Conservation (phyloP, 2,329 filamentous ascomycete genomes). For the Pezizomycotina sp. region DNA sequence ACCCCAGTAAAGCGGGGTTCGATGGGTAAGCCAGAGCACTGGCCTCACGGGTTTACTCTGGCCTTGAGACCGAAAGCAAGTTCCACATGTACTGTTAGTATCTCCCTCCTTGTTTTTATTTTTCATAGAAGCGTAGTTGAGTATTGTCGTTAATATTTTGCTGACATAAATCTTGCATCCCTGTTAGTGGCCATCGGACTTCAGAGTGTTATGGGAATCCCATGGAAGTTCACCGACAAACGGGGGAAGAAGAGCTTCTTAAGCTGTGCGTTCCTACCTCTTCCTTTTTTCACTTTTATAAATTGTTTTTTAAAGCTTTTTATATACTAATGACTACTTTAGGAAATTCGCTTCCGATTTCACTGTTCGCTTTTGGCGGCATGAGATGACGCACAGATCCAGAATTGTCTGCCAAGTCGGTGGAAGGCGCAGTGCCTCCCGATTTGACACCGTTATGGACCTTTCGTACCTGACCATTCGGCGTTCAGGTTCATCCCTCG, state of each 20-base stretch:
- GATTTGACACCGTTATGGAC: slow-evolving; percentile 24
- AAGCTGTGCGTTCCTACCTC: slow-evolving; percentile 21
- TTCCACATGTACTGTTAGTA: slow-evolving; percentile 13
- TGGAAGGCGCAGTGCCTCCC: slow-evolving; percentile 19
- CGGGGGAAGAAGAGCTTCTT: slow-evolving; percentile 24
- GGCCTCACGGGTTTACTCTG: slow-evolving; percentile 15
- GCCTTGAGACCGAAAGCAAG: slow-evolving; percentile 12
- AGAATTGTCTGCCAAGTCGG: slow-evolving; percentile 25
- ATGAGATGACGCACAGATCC: slow-evolving; percentile 22
- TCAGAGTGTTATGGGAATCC: slow-evolving; percentile 24
- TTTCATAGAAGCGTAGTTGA: too few species aligned
- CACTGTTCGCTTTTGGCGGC: slow-evolving; percentile 24
- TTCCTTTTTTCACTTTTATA: not conserved
- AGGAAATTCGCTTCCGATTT: slow-evolving; percentile 26
- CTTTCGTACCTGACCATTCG: slow-evolving; percentile 23
- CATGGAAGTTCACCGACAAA: slow-evolving; percentile 24
- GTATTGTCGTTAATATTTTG: slow-evolving; percentile 4
- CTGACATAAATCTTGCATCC: slow-evolving; percentile 12
- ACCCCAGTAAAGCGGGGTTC: too few species aligned
- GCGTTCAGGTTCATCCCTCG: slow-evolving; percentile 22
- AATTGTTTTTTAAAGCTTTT: not conserved
- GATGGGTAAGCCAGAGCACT: too few species aligned
- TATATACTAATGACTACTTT: slow-evolving; percentile 2
- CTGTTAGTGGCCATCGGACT: slow-evolving; percentile 18
- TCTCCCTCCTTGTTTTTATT: slow-evolving; percentile 1